A percentile compares a stretch with the other conserved stretches of the same genome.
These are phyloP conservation scores for Gymnopilus dilepis DNA, from an alignment of 768 basidiomycete genomes.

Conservation along the genomic window DNA sequence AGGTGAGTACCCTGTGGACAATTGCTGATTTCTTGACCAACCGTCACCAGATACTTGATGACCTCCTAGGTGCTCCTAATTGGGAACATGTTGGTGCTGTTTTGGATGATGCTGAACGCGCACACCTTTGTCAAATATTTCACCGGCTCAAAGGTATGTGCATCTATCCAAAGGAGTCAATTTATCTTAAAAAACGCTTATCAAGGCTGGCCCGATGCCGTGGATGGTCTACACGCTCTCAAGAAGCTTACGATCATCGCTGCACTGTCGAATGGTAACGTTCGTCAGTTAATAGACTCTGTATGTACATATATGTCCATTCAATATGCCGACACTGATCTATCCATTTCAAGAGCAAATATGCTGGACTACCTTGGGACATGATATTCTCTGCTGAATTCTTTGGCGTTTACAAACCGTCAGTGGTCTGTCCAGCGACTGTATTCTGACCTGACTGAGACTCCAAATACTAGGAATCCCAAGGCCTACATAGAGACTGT, in stretches of 20 bases:
- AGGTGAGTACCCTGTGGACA: slow-evolving; percentile 44
- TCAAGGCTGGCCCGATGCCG: slow-evolving; percentile 62
- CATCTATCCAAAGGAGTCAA: neutral
- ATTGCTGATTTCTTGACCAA: neutral
- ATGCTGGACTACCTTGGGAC: slow-evolving; percentile 68
- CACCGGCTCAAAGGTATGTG: slow-evolving; percentile 53
- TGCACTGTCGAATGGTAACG: slow-evolving; percentile 68
- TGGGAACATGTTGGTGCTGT: slow-evolving; percentile 53
- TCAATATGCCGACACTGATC: neutral
- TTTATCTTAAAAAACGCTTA: neutral
- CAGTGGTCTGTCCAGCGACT: neutral
- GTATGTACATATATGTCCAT: slow-evolving; percentile 33
- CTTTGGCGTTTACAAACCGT: slow-evolving; percentile 71
- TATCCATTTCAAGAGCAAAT: slow-evolving; percentile 52
- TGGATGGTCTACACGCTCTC: slow-evolving; percentile 52
- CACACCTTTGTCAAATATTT: slow-evolving; percentile 56
- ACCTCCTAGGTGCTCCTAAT: slow-evolving; percentile 50
- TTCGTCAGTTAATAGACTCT: slow-evolving; percentile 65
- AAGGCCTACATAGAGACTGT: slow-evolving; percentile 55
- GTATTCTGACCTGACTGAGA: neutral
- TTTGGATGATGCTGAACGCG: slow-evolving; percentile 49
- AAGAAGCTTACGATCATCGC: slow-evolving; percentile 57
- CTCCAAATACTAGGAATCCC: slow-evolving; percentile 47
- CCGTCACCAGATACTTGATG: slow-evolving; percentile 56
- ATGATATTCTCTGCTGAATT: slow-evolving; percentile 63